Evolutionary conservation across 2,329 filamentous ascomycete species (phyloP), one percentile per base, ranked within the genome.

Genomic region (Harringtonia lauricola): DNA sequence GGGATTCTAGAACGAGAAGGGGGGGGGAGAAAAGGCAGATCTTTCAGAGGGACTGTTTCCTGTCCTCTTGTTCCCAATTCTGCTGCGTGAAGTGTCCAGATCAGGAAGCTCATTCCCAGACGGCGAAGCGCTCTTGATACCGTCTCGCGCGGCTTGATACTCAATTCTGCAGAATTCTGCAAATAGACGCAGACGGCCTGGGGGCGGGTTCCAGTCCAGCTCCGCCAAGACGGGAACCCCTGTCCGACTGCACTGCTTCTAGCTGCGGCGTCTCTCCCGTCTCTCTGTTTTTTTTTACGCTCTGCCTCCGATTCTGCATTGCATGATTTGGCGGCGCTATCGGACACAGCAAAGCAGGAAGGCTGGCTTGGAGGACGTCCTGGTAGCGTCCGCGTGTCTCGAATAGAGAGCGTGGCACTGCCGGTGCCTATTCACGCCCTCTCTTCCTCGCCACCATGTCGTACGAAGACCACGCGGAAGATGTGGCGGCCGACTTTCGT

Each of bases 401-500:
- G n/a, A 10, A 10, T 35, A 18, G 8, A 18, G 33, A n/a, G 34
- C 30, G n/a, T 39, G 46, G 38, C 47, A 18, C 33, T 4, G 18
- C 36, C 21, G 22, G 33, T 10, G 18, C 14, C 14, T 24, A 17
- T 36, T 21, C 15, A 19, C 31, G 8, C 26, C 26, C 12, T 31
- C 15, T 36, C 9, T 33, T 29, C 29, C 21, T 10, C 26, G 14
- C 46, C 49, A 59, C 41, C 55, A 74, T 73, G 70, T 65, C 67
- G 47, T 65, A 68, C 55, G 70, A 72, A 52, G 64, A 67, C 54
- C 64, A 65, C 54, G 66, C 84, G 51, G 87, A 86, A 61, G 88
- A 94, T 66, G 86, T 98, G 55, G 89, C 89, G 50, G 84, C 90
- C 64, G 92, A 96, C 67, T 98, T 95, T 68, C 86, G 84, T 61